Evolutionary conservation across 2,329 filamentous ascomycete genomes (phyloP).

Genomic region (Rachicladosporium sp.): DNA sequence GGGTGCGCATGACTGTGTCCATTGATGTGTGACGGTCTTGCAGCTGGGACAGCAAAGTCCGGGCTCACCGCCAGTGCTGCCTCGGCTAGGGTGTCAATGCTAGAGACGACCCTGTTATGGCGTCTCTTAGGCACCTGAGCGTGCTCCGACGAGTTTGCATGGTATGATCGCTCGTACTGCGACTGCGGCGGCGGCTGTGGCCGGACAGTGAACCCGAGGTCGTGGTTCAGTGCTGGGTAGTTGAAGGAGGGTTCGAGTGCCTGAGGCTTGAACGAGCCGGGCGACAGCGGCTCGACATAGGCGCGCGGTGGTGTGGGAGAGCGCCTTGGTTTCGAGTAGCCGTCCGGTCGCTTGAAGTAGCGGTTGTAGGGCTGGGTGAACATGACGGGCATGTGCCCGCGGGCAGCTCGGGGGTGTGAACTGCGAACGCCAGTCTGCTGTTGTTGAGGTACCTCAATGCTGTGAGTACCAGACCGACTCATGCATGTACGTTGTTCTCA

Average conservation of each 20-base stretch:
- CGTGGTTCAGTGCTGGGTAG: slow-evolving; percentile 21
- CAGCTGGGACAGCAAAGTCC: neutral
- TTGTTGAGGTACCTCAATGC: too few species aligned
- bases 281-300: slow-evolving; percentile 25
- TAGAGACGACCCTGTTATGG: slow-evolving; percentile 10
- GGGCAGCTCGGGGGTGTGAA: too few species aligned
- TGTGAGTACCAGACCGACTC: too few species aligned
- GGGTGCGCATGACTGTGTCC: slow-evolving; percentile 11
- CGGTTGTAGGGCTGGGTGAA: slow-evolving; percentile 11
- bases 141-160: neutral
- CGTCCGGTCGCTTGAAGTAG: slow-evolving; percentile 18
- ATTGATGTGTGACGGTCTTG: neutral
- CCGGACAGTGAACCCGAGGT: slow-evolving; percentile 2
- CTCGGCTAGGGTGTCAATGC: slow-evolving; percentile 34
- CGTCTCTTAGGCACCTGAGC: neutral
- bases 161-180: slow-evolving; percentile 1
- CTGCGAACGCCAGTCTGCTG: too few species aligned
- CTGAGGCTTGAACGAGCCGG: slow-evolving; percentile 11
- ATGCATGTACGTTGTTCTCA: too few species aligned
- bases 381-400: neutral
- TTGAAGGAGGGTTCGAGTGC: slow-evolving; percentile 23
- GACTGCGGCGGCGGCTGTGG: slow-evolving; percentile 3
- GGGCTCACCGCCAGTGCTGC: slow-evolving; percentile 30
- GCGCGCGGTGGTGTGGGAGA: slow-evolving; percentile 22
- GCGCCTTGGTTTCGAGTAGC: slow-evolving; percentile 10